Conservation (phyloP, 192 early-diverging fungal genomes). For the Linnemannia hyalina region DNA sequence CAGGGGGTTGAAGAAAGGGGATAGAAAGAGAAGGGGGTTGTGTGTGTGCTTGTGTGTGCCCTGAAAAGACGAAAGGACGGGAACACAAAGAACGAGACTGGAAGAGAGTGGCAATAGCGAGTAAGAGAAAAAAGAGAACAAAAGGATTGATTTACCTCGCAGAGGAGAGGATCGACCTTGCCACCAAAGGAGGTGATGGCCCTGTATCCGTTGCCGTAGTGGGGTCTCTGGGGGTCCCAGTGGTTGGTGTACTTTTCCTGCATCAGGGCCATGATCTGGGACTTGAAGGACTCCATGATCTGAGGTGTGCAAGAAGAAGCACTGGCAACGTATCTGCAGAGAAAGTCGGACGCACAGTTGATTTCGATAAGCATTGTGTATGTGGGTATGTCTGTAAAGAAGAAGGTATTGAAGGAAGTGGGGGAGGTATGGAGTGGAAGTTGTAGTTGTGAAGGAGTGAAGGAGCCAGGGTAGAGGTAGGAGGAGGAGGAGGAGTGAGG, state of each 20-base stretch:
- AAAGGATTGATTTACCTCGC: constrained; percentile 52
- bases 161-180: constrained; percentile 72
- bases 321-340: constrained; percentile 43
- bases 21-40: background rate
- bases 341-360: constrained; percentile 48
- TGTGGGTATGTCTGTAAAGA: background rate
- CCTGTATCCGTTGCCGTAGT: constrained; percentile 81
- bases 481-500: background rate
- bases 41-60: too few species aligned
- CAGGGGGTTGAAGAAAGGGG: background rate
- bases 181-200: constrained; percentile 80
- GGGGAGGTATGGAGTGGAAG: too few species aligned
- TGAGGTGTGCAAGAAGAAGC: constrained; percentile 46
- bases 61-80: background rate
- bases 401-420: background rate
- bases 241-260: constrained; percentile 73
- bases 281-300: constrained; percentile 61
- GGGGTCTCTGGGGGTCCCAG: constrained; percentile 77
- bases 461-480: background rate
- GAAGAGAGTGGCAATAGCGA: background rate
- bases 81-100: background rate
- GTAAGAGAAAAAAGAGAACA: background rate
- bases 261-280: constrained; percentile 65
- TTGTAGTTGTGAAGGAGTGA: background rate
- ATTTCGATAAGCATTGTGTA: constrained; percentile 49